Percentiles rank a stretch among this genome's conserved stretches.
Conservation (phyloP, 805 yeast species). For the Yarrowia hollandica region DNA sequence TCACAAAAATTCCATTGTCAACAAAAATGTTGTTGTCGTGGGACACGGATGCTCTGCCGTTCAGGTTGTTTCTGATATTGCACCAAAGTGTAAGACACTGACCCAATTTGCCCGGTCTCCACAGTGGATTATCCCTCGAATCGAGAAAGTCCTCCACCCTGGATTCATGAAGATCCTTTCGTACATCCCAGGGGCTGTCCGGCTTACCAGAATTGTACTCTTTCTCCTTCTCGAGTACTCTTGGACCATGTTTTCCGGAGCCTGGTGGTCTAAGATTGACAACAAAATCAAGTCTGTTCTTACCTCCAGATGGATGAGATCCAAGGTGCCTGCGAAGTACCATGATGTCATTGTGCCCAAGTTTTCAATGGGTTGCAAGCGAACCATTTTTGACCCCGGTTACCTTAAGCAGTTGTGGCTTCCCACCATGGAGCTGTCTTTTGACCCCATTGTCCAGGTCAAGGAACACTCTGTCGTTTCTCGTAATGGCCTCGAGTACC, state of each 20-base stretch:
- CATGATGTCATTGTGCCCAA: constrained; percentile 30
- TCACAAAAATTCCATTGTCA: constrained; percentile 17
- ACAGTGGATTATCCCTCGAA: constrained; percentile 32
- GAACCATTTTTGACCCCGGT: constrained; percentile 32
- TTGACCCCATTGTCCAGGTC: constrained; percentile 31
- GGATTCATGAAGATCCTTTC: constrained; percentile 14
- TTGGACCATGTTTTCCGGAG: constrained; percentile 30
- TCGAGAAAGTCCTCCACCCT: constrained; percentile 5
- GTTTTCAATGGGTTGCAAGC: constrained; percentile 32
- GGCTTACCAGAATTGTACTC: constrained; percentile 21
- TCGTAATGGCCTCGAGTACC: constrained; percentile 31
- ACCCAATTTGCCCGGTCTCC: constrained; percentile 34
- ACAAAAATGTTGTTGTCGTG: constrained; percentile 33
- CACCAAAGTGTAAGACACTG: constrained; percentile 31
- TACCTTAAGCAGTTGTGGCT: constrained; percentile 30
- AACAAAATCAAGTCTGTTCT: not conserved
- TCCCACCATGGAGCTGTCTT: constrained; percentile 29
- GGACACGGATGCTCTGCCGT: constrained; percentile 35
- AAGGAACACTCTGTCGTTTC: constrained; percentile 31
- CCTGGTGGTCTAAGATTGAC: constrained; percentile 20
- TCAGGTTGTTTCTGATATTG: constrained; percentile 32
- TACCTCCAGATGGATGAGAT: not conserved
- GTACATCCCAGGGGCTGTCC: constrained; percentile 14
- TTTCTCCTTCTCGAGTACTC: constrained; percentile 30
- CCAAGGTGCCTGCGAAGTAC: constrained; percentile 19